Base-by-base conservation (phyloP, 495 filamentous ascomycete species). In the Aspergillus steynii region DNA sequence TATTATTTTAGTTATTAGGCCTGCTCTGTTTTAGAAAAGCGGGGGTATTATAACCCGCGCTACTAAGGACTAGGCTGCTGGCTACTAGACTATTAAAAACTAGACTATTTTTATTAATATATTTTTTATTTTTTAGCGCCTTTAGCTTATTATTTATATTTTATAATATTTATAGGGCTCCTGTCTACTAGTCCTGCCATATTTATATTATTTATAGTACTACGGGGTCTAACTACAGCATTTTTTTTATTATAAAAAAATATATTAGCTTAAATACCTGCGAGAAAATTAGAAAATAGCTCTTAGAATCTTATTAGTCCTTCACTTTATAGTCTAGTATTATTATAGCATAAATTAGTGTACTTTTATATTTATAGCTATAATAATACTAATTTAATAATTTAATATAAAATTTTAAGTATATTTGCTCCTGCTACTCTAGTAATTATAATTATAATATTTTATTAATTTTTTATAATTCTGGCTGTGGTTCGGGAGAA, bases 351-450 rank as follows among this genome's bases (percentile, higher is more conserved):
- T 25, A 67, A 8, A 67, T 26, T 31, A 67, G 48, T 14, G 58
- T 45, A 29, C 65, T 55, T 26, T 61, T 50, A 32, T 61, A 64
- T 42, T 66, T 57, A 1, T 61, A 25, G 0, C 3, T 50, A 1
- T 49, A 12, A 20, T 52, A 8, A 0, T 37, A 34, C 53, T 68
- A 29, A 26, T 63, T 65, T n/a, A 68, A 51, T 27, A 68, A 28
- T 29, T 68, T 34, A 26, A 68, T 56, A 26, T 37, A 68, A 53
- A 68, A 68, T 2, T 60, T 47, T 4, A 67, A 31, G 53, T 28
- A 59, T 1, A 48, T 4, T 45, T 32, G 28, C 27, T 53, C 28
- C 3, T 12, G 28, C 25, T 6, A 26, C 12, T 15, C 3, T 15
- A 53, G 8, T 4, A 53, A 7, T 26, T 12, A 53, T 25, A 12